phyloP scores from a whole-genome alignment of 306 rosid species.

The Carpinus viminea region DNA sequence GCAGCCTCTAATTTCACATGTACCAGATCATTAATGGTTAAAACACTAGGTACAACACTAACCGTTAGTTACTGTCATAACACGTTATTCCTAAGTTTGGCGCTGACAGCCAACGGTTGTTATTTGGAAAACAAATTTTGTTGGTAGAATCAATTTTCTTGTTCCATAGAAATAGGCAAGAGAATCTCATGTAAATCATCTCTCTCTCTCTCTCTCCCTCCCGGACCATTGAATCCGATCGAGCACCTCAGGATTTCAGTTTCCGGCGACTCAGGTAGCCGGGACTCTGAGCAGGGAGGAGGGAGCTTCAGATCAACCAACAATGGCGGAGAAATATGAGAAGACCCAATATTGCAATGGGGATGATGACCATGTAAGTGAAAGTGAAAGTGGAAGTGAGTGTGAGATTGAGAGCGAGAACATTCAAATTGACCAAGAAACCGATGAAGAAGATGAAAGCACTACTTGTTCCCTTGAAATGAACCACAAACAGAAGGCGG shows the following conservation, averaged over 20 bases:
- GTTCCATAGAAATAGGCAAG: neutral
- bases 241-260: constrained; percentile 5
- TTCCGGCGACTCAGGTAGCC: constrained; percentile 29
- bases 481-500: constrained; percentile 48
- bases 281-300: constrained; percentile 28
- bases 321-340: constrained; percentile 25
- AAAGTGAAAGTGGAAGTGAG: neutral
- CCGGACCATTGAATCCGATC: neutral
- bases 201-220: neutral
- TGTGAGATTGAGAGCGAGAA: neutral
- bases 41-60: neutral
- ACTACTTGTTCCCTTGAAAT: constrained; percentile 25
- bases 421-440: constrained; percentile 20
- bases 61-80: neutral
- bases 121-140: constrained; percentile 10
- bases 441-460: constrained; percentile 13
- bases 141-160: neutral
- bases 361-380: neutral
- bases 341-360: constrained; percentile 13
- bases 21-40: neutral
- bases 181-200: neutral
- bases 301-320: constrained; percentile 28
- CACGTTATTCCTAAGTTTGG: constrained; percentile 44
- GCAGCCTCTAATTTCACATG: neutral
- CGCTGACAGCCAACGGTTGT: constrained; percentile 31